These are phyloP conservation scores for Trichomonascus vanleenenianus DNA, from an alignment of 805 yeast species.

Conservation along the genomic window DNA sequence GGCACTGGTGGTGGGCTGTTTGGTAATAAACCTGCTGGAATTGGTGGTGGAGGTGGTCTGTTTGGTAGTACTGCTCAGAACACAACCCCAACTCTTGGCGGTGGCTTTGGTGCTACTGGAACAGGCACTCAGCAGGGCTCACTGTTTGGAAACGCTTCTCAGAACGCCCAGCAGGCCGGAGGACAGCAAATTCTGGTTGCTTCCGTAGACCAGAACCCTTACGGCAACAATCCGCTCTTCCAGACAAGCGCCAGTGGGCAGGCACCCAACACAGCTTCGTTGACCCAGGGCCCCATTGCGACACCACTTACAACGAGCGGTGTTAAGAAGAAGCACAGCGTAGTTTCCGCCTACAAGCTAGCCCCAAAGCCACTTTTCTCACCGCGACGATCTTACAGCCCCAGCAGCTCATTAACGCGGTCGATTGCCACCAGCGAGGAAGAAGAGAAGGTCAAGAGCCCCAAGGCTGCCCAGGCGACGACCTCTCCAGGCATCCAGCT, in stretches of 20 bases:
- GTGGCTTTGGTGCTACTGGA: slow-evolving; percentile 8
- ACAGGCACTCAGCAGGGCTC: neutral
- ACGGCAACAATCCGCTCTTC: slow-evolving; percentile 71
- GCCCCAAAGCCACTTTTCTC: slow-evolving; percentile 55
- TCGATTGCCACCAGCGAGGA: neutral
- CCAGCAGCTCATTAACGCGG: neutral
- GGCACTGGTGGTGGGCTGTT: slow-evolving; percentile 25
- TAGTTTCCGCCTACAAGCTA: slow-evolving; percentile 52
- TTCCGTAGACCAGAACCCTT: slow-evolving; percentile 52
- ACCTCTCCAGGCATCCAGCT: slow-evolving; percentile 19
- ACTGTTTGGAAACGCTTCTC: slow-evolving; percentile 10
- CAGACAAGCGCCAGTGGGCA: slow-evolving; percentile 22
- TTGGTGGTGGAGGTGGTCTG: slow-evolving; percentile 9
- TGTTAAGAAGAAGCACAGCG: slow-evolving; percentile 48
- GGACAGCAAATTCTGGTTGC: slow-evolving; percentile 28
- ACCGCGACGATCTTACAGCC: slow-evolving; percentile 9
- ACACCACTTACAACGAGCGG: slow-evolving; percentile 35
- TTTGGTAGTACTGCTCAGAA: slow-evolving; percentile 6
- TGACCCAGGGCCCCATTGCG: slow-evolving; percentile 35
- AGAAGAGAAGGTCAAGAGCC: slow-evolving; percentile 12
- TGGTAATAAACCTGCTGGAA: slow-evolving; percentile 13
- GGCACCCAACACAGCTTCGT: slow-evolving; percentile 25
- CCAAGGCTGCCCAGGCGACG: neutral
- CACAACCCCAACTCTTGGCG: slow-evolving; percentile 1
- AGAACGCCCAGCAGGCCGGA: slow-evolving; percentile 19